Evolutionary conservation across 2,329 filamentous ascomycete genomes (phyloP), one percentile per base, ranked within the genome.

Genomic region (Helotiales sp.): DNA sequence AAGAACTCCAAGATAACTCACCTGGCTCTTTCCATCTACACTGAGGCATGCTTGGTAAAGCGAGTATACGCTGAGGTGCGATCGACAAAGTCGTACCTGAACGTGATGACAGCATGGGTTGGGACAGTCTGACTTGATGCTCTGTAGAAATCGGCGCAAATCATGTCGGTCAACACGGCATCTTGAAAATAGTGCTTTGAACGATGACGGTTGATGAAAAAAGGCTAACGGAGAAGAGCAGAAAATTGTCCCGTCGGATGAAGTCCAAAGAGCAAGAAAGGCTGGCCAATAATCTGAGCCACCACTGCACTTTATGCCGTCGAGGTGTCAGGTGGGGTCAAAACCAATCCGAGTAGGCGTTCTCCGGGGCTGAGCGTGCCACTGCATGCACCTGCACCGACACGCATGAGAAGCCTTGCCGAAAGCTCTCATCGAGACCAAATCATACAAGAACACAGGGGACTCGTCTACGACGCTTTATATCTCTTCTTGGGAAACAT

Each of bases 21-120:
- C 37, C n/a, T 64, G 70, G 67, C 26, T 78, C 88, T 89, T n/a
- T 87, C 87, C 60, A 67, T 58, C 49, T 45, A 45, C 37, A 24
- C 43, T 34, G 34, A 32, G 49, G 40, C 62, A 47, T 49, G n/a
- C 26, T 28, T 49, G 40, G 50, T 17, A 58, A n/a, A 3, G 34
- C 26, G 34, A 26, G 26, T 15, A 22, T 7, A 10, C 52, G 30
- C 52, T 37, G n/a, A 55, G 52, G 52, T 55, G 52, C 32, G n/a
- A 37, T 20, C 52, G 52, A 55, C 17, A 55, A 55, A 1, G 22
- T 7, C n/a, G 32, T 34, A 8, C 28, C 13, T 24, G 52, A 4
- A 3, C 17, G 28, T 32, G 52, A 55, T 7, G 32, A 37, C 13
- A 37, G 52, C 52, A 55, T 32, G 32, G 37, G 30, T 28, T n/a